phyloP scores from a whole-genome alignment of 1,139 yeast species.

The Suhomyces panamericanus region DNA sequence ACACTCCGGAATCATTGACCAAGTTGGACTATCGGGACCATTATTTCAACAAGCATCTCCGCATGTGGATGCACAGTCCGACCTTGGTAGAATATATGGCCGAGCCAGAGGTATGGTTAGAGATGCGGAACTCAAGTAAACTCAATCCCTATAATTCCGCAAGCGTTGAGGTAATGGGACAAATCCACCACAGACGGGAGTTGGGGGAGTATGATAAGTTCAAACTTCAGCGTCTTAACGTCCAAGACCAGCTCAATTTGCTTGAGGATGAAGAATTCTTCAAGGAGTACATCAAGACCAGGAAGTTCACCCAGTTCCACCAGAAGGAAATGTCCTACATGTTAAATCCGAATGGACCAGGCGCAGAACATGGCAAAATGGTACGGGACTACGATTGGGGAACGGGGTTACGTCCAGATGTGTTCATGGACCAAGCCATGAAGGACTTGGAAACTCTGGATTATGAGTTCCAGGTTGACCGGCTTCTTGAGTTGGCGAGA shows the following conservation, averaged over 20 bases:
- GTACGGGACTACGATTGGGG: slow-evolving; percentile 16
- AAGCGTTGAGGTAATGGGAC: background rate
- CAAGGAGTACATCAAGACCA: slow-evolving; percentile 26
- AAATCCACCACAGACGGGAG: slow-evolving; percentile 10
- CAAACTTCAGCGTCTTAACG: slow-evolving; percentile 22
- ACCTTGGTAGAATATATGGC: slow-evolving; percentile 29
- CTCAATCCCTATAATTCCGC: slow-evolving; percentile 2
- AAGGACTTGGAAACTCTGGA: slow-evolving; percentile 19
- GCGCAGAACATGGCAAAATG: slow-evolving; percentile 11
- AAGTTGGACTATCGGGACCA: slow-evolving; percentile 28
- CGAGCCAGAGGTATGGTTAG: slow-evolving; percentile 26
- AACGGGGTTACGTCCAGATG: slow-evolving; percentile 25
- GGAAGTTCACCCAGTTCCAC: slow-evolving; percentile 31
- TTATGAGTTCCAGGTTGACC: slow-evolving; percentile 18
- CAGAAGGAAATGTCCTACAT: slow-evolving; percentile 25
- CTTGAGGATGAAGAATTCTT: slow-evolving; percentile 27
- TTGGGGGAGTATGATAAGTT: slow-evolving; percentile 24
- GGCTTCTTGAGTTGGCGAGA: slow-evolving; percentile 4
- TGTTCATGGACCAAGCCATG: slow-evolving; percentile 27
- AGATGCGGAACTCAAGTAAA: slow-evolving; percentile 6
- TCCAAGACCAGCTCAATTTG: slow-evolving; percentile 32
- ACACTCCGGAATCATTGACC: slow-evolving; percentile 25
- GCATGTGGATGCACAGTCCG: slow-evolving; percentile 36
- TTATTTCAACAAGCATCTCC: slow-evolving; percentile 31
- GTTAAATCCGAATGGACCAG: slow-evolving; percentile 10